Percentiles rank a stretch among this genome's conserved stretches.
Conservation (phyloP, 208 protist genomes). For the Strigomonas culicis region DNA sequence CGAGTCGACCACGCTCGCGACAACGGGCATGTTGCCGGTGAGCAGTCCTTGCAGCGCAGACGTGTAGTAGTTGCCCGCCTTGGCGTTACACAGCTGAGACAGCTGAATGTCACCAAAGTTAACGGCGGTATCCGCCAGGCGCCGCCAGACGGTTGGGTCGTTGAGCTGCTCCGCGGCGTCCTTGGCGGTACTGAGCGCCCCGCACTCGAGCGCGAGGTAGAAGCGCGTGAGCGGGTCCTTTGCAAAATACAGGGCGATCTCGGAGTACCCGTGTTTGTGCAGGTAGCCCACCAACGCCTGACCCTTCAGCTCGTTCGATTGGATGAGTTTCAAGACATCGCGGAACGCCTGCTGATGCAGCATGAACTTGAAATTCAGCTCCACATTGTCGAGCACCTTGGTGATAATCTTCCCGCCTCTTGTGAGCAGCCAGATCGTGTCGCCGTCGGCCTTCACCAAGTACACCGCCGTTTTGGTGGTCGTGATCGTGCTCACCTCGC, state of each 20-base stretch:
- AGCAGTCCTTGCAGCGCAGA: slow-evolving; percentile 95
- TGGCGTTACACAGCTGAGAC: slow-evolving; percentile 94
- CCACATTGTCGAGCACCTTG: slow-evolving; percentile 91
- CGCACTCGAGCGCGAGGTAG: slow-evolving; percentile 98
- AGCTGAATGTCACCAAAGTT: slow-evolving; percentile 95
- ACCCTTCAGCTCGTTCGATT: slow-evolving; percentile 88
- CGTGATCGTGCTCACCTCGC: slow-evolving; percentile 97
- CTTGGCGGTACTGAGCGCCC: slow-evolving; percentile 94
- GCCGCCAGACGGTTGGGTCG: slow-evolving; percentile 88
- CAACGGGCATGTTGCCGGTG: slow-evolving; percentile 94
- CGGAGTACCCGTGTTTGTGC: slow-evolving; percentile 96
- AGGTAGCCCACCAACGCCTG: slow-evolving; percentile 98
- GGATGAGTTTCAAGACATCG: slow-evolving; percentile 95
- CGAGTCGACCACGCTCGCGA: slow-evolving; percentile 92
- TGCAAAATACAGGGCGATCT: slow-evolving; percentile 98
- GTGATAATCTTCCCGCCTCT: slow-evolving; percentile 84
- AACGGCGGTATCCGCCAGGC: slow-evolving; percentile 92
- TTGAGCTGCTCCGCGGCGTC: slow-evolving; percentile 91
- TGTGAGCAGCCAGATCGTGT: slow-evolving; percentile 90
- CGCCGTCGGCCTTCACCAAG: slow-evolving; percentile 84
- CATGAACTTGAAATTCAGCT: slow-evolving; percentile 97
- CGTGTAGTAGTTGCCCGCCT: slow-evolving; percentile 91
- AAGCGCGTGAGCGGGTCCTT: slow-evolving; percentile 96
- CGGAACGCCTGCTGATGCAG: slow-evolving; percentile 91
- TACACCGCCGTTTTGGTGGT: slow-evolving; percentile 96